phyloP scores from a whole-genome alignment of 495 filamentous ascomycete species.

The Tuber melanosporum region DNA sequence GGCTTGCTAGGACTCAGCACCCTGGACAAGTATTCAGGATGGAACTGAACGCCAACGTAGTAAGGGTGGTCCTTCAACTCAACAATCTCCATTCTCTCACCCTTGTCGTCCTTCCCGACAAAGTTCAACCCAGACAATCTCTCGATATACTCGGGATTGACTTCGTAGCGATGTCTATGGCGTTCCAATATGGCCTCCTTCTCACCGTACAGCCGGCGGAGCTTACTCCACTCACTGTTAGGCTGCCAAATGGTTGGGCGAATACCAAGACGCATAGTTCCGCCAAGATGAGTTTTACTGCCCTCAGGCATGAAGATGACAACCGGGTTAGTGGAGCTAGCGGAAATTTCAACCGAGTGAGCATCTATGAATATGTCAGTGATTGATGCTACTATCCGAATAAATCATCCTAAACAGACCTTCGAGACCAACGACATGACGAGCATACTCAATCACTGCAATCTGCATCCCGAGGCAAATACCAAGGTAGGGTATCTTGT shows the following conservation, averaged over 20 bases:
- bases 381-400: not conserved
- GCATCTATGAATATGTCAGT: conserved; percentile 32
- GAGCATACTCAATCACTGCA: conserved; percentile 84
- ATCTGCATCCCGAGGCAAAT: conserved; percentile 95
- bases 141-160: conserved; percentile 62
- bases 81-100: conserved; percentile 83
- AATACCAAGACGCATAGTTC: conserved; percentile 85
- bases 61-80: conserved; percentile 85
- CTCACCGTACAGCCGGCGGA: conserved; percentile 69
- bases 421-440: conserved; percentile 58
- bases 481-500: conserved; percentile 75
- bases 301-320: conserved; percentile 89
- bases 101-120: conserved; percentile 72
- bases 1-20: conserved; percentile 69
- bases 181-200: conserved; percentile 54
- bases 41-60: conserved; percentile 85
- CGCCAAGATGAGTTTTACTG: conserved; percentile 67
- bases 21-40: conserved; percentile 72
- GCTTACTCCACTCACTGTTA: conserved; percentile 69
- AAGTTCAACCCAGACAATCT: conserved; percentile 58
- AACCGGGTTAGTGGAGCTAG: conserved; percentile 52
- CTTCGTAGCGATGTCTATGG: conserved; percentile 70
- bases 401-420: conserved; percentile 12
- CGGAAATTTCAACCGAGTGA: conserved; percentile 39
- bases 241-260: conserved; percentile 68